Conservation (phyloP, 2,329 filamentous ascomycete genomes). For the Xylaria hypoxylon region DNA sequence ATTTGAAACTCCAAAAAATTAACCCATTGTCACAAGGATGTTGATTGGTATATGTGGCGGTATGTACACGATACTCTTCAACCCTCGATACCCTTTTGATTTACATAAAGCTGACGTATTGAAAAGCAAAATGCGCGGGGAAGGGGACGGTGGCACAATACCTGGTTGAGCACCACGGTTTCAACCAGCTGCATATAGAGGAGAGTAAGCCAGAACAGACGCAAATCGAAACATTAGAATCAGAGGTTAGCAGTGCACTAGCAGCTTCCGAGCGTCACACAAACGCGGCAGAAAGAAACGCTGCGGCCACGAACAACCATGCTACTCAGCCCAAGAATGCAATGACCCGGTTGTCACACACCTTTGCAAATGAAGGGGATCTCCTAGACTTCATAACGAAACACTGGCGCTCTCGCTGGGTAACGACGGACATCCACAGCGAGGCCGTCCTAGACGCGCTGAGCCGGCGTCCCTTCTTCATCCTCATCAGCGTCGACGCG, state of each 20-base stretch:
- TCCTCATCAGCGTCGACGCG: conserved; percentile 91
- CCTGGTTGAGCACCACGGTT: conserved; percentile 84
- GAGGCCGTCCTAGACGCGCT: conserved; percentile 80
- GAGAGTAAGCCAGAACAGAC: background rate
- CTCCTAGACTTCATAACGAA: conserved; percentile 88
- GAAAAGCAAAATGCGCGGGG: conserved; percentile 83
- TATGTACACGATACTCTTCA: conserved; percentile 53
- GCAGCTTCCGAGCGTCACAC: conserved; percentile 1
- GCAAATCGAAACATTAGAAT: conserved; percentile 1
- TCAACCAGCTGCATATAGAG: conserved; percentile 76
- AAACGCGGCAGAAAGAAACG: conserved; percentile 15
- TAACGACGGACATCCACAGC: conserved; percentile 84
- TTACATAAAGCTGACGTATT: conserved; percentile 29
- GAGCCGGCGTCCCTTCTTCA: conserved; percentile 86
- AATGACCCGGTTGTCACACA: conserved; percentile 43
- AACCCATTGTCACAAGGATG: conserved; percentile 55
- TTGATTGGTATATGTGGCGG: conserved; percentile 82
- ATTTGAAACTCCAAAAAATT: background rate
- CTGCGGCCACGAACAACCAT: background rate
- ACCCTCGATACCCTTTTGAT: background rate
- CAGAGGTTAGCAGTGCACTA: conserved; percentile 14
- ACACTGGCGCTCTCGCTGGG: conserved; percentile 85
- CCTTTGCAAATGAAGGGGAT: conserved; percentile 71
- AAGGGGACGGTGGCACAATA: conserved; percentile 92
- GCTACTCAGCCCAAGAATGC: conserved; percentile 15